A percentile compares a stretch with the other conserved stretches of the same genome.
Evolutionary conservation across 495 filamentous ascomycete genomes (phyloP).

Genomic region (Mycothermus thermophilus): DNA sequence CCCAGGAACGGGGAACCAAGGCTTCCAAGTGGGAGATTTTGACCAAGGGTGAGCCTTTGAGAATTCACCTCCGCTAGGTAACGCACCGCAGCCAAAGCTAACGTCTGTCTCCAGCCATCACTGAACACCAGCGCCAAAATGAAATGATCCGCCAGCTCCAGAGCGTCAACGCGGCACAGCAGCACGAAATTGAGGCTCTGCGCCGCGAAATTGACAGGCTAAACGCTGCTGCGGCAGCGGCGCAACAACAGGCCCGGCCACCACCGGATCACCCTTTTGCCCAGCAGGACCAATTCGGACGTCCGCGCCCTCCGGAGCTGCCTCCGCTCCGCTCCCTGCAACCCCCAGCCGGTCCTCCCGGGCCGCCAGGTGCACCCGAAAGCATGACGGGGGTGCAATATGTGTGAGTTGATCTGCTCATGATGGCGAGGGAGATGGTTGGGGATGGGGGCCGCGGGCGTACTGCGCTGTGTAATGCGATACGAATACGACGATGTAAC

Average conservation of each 20-base stretch:
- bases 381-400: constrained; percentile 45
- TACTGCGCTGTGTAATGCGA: no score
- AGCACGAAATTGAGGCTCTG: constrained; percentile 33
- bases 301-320: constrained; percentile 27
- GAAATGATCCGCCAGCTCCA: constrained; percentile 25
- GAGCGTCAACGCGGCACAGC: constrained; percentile 19
- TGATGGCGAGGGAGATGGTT: no score
- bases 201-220: constrained; percentile 29
- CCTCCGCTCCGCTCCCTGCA: constrained; percentile 33
- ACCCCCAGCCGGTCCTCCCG: constrained; percentile 4
- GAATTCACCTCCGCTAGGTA: no score
- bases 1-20: constrained; percentile 77
- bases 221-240: constrained; percentile 12
- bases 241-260: constrained; percentile 7
- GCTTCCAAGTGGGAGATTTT: constrained; percentile 98
- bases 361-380: constrained; percentile 20
- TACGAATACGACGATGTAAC: no score
- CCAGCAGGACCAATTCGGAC: constrained; percentile 20
- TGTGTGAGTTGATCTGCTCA: no score
- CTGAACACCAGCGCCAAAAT: constrained; percentile 37
- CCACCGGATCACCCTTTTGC: constrained; percentile 8
- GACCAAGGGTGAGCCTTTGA: constrained; percentile 83
- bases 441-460: no score
- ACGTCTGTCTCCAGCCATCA: constrained; percentile 28
- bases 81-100: no score